Percentiles rank a stretch among this genome's conserved stretches.
phyloP scores from a whole-genome alignment of 2,329 filamentous ascomycete species.

The Botryosphaeria dothidea region DNA sequence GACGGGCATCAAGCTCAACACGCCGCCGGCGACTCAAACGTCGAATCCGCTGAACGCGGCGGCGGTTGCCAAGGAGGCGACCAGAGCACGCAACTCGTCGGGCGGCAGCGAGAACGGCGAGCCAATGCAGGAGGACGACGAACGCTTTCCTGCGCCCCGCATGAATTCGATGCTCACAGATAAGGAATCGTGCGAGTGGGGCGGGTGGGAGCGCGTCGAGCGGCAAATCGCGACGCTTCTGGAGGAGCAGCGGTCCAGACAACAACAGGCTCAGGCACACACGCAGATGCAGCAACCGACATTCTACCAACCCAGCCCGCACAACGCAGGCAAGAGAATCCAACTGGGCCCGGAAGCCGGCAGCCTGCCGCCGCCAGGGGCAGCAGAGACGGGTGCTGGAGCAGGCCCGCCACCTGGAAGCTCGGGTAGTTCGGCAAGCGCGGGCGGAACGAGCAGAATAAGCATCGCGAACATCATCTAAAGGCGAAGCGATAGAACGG shows the following conservation, averaged over 20 bases:
- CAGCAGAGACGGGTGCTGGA: constrained; percentile 43
- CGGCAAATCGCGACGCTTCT: constrained; percentile 59
- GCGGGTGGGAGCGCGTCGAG: constrained; percentile 77
- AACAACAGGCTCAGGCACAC: constrained; percentile 14
- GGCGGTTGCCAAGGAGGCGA: neutral
- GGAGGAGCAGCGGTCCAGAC: constrained; percentile 43
- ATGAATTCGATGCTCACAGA: constrained; percentile 54
- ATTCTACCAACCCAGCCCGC: constrained; percentile 37
- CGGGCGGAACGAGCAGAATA: constrained; percentile 34
- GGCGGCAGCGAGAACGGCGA: constrained; percentile 30
- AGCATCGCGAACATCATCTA: constrained; percentile 48
- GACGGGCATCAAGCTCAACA: constrained; percentile 35
- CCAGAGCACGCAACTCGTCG: neutral
- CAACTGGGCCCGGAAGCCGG: constrained; percentile 32
- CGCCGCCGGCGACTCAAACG: neutral
- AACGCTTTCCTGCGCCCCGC: constrained; percentile 46
- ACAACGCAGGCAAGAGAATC: constrained; percentile 39
- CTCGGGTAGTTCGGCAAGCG: constrained; percentile 41
- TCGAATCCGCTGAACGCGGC: constrained; percentile 19
- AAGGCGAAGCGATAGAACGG: neutral
- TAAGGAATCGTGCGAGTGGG: constrained; percentile 68
- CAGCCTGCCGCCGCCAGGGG: neutral
- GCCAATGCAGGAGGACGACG: constrained; percentile 34
- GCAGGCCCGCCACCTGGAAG: constrained; percentile 39
- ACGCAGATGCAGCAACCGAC: constrained; percentile 15